A percentile compares a stretch with the other conserved stretches of the same genome.
Evolutionary conservation across 2,329 filamentous ascomycete genomes (phyloP).

Genomic region (Neoscytalidium dimidiatum): DNA sequence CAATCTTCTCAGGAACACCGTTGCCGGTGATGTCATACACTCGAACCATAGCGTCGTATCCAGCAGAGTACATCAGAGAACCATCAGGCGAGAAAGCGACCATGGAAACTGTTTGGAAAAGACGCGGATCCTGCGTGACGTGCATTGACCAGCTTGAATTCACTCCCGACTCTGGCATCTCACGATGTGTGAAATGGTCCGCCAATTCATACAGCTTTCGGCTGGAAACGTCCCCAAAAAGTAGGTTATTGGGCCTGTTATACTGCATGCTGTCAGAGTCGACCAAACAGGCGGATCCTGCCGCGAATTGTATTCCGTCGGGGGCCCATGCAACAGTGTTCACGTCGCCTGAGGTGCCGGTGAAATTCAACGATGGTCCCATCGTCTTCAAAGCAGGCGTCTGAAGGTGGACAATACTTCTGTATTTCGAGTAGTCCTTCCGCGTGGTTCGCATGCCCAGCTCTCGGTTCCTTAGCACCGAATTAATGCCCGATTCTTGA

Average conservation of each 20-base stretch:
- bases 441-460: conserved; percentile 31
- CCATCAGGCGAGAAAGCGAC: conserved; percentile 54
- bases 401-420: conserved; percentile 28
- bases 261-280: conserved; percentile 62
- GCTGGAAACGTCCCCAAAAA: conserved; percentile 50
- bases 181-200: conserved; percentile 52
- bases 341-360: conserved; percentile 61
- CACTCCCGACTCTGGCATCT: conserved; percentile 38
- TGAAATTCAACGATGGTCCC: conserved; percentile 51
- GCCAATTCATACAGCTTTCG: conserved; percentile 54
- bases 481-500: background rate
- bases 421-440: conserved; percentile 27
- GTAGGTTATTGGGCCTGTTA: conserved; percentile 59
- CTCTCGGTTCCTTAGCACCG: conserved; percentile 35
- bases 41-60: conserved; percentile 55
- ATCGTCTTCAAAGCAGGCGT: conserved; percentile 43
- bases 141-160: conserved; percentile 50
- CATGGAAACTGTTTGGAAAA: conserved; percentile 60
- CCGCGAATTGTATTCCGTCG: conserved; percentile 56
- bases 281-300: conserved; percentile 58
- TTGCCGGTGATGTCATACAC: conserved; percentile 40
- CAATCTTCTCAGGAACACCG: conserved; percentile 18
- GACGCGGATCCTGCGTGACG: conserved; percentile 50
- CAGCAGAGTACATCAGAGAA: conserved; percentile 53
- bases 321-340: conserved; percentile 58